Base-by-base conservation (phyloP, 768 basidiomycete genomes). In the Neoboletus magnificus region DNA sequence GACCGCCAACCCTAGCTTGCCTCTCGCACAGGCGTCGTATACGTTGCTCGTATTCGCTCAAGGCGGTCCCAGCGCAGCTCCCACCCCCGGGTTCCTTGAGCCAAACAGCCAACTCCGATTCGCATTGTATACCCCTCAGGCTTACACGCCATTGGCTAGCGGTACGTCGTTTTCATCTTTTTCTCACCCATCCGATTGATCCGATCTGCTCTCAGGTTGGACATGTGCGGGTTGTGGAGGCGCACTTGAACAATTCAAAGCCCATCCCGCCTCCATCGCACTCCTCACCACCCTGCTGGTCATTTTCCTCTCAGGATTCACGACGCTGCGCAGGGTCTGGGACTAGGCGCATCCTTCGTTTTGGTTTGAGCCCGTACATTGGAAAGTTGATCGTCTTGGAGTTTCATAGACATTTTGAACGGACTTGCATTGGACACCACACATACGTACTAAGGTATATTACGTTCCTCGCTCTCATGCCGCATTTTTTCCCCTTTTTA, bases 11-110 rank as follows among this genome's bases (percentile, higher is more conserved):
- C 79, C 79, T 1, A 75, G 73, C 35, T 68, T 77, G n/a, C 85
- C 84, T 5, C 79, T 87, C 42, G 83, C 79, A 2, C 79, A 81
- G 57, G 83, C 78, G 22, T 76, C 77, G 25, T 89, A 87, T 67
- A 83, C 82, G 23, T 68, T 88, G 8, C 75, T 77, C 11, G 77
- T 89, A 37, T 82, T 74, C 66, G 86, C 78, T 57, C 71, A 80
- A 47, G 72, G 81, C 29, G 86, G 87, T 5, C 72, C 79, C 22
- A 79, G 72, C 15, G 81, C 80, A 1, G 63, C 67, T 6, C 67
- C 81, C 9, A 62, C 74, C 8, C 78, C 81, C 0, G 87, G 87
- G 0, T 71, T 74, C 59, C 74, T 89, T 52, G 75, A 70, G 49
- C 78, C 83, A 36, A 83, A 85, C 65, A 73, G 73, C 29, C 71